A percentile compares a stretch with the other conserved stretches of the same genome.
Evolutionary conservation across 2,329 filamentous ascomycete genomes (phyloP).

Genomic region (Aspergillus texensis): DNA sequence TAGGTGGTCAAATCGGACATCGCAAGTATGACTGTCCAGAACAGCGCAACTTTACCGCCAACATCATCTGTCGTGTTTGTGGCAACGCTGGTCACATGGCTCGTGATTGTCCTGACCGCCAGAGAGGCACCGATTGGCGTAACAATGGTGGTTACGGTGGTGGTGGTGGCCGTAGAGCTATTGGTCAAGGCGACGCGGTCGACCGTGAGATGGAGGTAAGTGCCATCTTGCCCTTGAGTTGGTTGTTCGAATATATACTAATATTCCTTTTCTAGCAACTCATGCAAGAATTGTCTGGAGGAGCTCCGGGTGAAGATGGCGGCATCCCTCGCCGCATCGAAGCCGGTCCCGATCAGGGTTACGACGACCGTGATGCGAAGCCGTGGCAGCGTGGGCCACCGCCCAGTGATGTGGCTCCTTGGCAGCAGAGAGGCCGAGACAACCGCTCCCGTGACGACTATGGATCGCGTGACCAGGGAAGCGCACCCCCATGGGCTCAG

Average conservation of each 20-base stretch:
- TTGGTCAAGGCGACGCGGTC: slow-evolving; percentile 79
- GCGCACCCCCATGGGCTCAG: slow-evolving; percentile 38
- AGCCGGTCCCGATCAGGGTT: slow-evolving; percentile 68
- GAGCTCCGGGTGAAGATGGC: slow-evolving; percentile 59
- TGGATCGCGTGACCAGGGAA: slow-evolving; percentile 41
- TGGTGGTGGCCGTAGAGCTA: slow-evolving; percentile 58
- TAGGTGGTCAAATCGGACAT: slow-evolving; percentile 91
- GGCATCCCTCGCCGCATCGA: slow-evolving; percentile 79
- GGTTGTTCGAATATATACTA: slow-evolving; percentile 34
- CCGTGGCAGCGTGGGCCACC: slow-evolving; percentile 87
- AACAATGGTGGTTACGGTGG: slow-evolving; percentile 64
- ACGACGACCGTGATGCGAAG: slow-evolving; percentile 62
- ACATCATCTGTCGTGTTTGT: slow-evolving; percentile 97
- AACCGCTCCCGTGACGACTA: slow-evolving; percentile 54
- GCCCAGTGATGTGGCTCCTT: slow-evolving; percentile 76
- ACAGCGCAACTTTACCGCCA: slow-evolving; percentile 97
- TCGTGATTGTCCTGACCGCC: slow-evolving; percentile 92
- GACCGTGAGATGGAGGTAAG: slow-evolving; percentile 93
- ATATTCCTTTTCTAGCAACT: slow-evolving; percentile 68
- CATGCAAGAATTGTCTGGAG: slow-evolving; percentile 93
- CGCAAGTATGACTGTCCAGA: slow-evolving; percentile 98
- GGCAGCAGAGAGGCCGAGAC: slow-evolving; percentile 63
- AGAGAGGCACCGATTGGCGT: slow-evolving; percentile 88
- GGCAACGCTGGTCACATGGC: slow-evolving; percentile 98
- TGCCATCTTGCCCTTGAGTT: slow-evolving; percentile 14